Conservation (phyloP, 768 basidiomycete genomes). For the Leucocoprinus leucothites region DNA sequence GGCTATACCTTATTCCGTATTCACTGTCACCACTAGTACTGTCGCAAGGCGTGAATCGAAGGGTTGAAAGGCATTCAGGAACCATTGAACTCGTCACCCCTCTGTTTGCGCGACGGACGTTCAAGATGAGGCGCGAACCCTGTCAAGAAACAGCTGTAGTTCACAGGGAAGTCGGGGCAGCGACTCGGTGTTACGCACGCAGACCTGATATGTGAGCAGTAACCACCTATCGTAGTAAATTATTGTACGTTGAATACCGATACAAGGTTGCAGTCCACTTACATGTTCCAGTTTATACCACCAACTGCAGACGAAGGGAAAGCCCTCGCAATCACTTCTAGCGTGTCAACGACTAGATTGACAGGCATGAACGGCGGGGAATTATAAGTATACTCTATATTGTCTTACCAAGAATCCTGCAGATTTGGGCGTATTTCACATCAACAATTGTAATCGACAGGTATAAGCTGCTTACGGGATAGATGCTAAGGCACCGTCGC, state of each 20-base stretch:
- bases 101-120: neutral
- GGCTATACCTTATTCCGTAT: no score
- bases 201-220: neutral
- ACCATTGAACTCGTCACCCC: neutral
- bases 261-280: neutral
- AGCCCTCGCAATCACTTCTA: neutral
- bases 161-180: no score
- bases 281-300: neutral
- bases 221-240: neutral
- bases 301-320: neutral
- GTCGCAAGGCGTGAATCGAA: neutral
- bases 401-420: neutral
- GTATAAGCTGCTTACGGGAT: neutral
- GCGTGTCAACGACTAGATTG: neutral
- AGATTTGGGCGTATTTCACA: neutral
- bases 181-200: neutral
- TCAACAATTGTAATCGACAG: no score
- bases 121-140: neutral
- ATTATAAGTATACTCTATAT: no score
- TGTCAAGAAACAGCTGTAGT: neutral
- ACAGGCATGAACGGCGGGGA: neutral
- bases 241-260: no score
- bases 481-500: neutral
- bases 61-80: neutral
- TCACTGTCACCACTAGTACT: no score